Evolutionary conservation across 164 flowering plant species (phyloP), one percentile per base, ranked within the genome.

Genomic region (Akebia trifoliata): DNA sequence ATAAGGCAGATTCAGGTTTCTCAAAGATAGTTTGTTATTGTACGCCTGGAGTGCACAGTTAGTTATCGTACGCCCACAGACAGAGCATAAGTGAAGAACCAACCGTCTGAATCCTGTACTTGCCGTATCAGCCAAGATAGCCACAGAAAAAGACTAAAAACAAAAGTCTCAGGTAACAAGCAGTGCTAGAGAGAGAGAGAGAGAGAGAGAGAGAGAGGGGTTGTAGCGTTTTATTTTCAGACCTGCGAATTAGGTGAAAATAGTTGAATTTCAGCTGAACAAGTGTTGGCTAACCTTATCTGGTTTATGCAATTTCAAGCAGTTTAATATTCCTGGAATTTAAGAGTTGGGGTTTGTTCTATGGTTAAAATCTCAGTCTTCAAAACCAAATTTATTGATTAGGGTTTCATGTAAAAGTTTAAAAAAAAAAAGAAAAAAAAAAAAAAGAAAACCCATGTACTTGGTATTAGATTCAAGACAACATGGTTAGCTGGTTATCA

Each of bases 331-430:
- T 40, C 37, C 17, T 31, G 46, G 44, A 29, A 64, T 63, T 51
- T 0, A 11, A 20, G 42, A 47, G 34, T 38, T 50, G 53, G 34
- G 42, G 35, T 66, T 12, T n/a, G 18, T 35, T 44, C 25, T 60
- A 18, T 39, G 11, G 18, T 17, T 56, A 47, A n/a, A 60, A 61
- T 65, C 56, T 65, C 56, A 50, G 18, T 43, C 38, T 44, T 57
- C 26, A 14, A 42, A 40, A 44, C 15, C 26, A 32, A 35, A 10
- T 45, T 2, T n/a, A 25, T 30, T 34, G 67, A 56, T 57, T 75
- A 72, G 79, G 73, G 73, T 68, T 72, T 69, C 71, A 64, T 65
- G 68, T 60, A 58, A 56, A 21, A 40, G 20, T 15, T 44, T 8
- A 31, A 30, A 18, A 14, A n/a, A n/a, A n/a, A n/a, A n/a, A n/a